A percentile compares a stretch with the other conserved stretches of the same genome.
These are phyloP conservation scores for Kappamyces sp. DNA, from an alignment of 192 early-diverging fungal genomes.

Conservation along the genomic window DNA sequence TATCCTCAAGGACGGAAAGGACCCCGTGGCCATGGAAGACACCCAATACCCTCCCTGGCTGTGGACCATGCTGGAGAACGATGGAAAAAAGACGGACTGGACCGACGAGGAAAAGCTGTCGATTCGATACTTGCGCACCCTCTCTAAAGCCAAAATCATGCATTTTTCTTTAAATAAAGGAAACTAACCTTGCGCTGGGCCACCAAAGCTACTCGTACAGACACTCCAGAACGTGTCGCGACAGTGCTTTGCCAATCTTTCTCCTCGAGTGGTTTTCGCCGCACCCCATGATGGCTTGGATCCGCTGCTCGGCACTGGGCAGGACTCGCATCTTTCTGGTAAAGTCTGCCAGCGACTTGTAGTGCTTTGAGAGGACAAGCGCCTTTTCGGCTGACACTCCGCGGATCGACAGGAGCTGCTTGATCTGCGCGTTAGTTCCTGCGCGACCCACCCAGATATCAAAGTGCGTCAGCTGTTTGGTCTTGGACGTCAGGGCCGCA, in stretches of 20 bases:
- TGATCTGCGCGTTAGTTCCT: no score
- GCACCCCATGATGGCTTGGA: not conserved
- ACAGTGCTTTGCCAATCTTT: constrained; percentile 24
- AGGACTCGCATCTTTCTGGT: no score
- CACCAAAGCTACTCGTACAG: not conserved
- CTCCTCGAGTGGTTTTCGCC: not conserved
- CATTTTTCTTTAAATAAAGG: constrained; percentile 23
- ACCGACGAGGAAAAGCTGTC: constrained; percentile 29
- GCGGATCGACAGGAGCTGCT: constrained; percentile 75
- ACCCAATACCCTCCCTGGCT: constrained; percentile 88
- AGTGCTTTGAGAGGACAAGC: constrained; percentile 55
- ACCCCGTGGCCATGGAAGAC: constrained; percentile 81
- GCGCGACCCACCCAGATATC: constrained; percentile 64
- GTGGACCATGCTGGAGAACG: constrained; percentile 75
- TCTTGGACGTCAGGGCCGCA: constrained; percentile 66
- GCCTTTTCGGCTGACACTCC: constrained; percentile 88
- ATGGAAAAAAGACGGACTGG: constrained; percentile 21
- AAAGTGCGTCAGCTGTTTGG: constrained; percentile 55
- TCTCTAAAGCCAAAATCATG: constrained; percentile 41
- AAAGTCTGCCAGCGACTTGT: constrained; percentile 56
- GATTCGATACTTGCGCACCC: constrained; percentile 28
- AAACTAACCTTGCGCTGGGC: constrained; percentile 6
- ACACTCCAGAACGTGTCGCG: constrained; percentile 24
- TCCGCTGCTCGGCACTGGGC: no score
- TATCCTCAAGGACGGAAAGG: constrained; percentile 73